A percentile compares a stretch with the other conserved stretches of the same genome.
These are phyloP conservation scores for Serendipita indica DNA, from an alignment of 768 basidiomycete species.

Conservation along the genomic window DNA sequence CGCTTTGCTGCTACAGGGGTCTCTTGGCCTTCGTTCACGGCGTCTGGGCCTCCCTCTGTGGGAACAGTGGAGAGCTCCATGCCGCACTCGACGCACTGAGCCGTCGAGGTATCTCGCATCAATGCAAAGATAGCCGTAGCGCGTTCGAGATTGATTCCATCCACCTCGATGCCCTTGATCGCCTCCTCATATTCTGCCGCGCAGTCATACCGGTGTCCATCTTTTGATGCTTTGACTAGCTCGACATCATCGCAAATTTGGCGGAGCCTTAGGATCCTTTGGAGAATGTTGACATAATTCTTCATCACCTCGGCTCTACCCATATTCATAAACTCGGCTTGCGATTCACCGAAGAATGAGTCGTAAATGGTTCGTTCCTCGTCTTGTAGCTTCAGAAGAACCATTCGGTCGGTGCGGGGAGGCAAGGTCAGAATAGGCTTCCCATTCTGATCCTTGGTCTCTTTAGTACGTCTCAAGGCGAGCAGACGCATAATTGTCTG, in stretches of 20 bases:
- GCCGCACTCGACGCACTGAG: constrained; percentile 82
- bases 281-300: constrained; percentile 94
- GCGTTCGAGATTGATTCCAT: constrained; percentile 61
- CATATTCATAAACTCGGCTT: constrained; percentile 80
- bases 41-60: constrained; percentile 33
- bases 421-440: constrained; percentile 77
- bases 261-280: constrained; percentile 87
- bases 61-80: constrained; percentile 46
- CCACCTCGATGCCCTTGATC: constrained; percentile 51
- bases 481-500: constrained; percentile 96
- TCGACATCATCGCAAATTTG: constrained; percentile 97
- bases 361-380: constrained; percentile 80
- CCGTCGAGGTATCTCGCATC: constrained; percentile 70
- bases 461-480: constrained; percentile 92
- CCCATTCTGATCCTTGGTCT: constrained; percentile 67
- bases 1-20: constrained; percentile 35
- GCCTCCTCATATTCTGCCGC: constrained; percentile 64
- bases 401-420: constrained; percentile 75
- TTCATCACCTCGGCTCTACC: constrained; percentile 91
- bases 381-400: constrained; percentile 68
- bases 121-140: constrained; percentile 77
- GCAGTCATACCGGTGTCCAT: constrained; percentile 31
- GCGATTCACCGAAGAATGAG: constrained; percentile 75
- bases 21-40: constrained; percentile 34
- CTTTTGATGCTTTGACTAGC: constrained; percentile 60